phyloP scores from a whole-genome alignment of 805 yeast genomes.

The Barnettozyma siamensis region DNA sequence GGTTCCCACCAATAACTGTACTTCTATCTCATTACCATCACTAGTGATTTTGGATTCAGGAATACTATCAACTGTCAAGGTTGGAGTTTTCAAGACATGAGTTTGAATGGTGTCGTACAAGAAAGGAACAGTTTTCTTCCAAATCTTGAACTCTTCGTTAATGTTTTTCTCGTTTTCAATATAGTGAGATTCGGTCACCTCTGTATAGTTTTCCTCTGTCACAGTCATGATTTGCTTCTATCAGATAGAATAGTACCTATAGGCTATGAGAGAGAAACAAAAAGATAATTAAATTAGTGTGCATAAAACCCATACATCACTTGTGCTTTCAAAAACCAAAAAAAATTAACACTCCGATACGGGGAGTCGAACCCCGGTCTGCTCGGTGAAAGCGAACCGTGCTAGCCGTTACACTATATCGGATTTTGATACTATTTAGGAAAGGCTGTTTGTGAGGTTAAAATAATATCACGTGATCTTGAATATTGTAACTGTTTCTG shows the following conservation, averaged over 20 bases:
- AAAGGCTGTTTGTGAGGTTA: too few relatives aligned
- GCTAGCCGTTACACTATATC: conserved; percentile 81
- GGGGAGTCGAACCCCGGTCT: conserved; percentile 86
- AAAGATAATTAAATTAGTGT: too few relatives aligned
- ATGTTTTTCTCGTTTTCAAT: conserved; percentile 55
- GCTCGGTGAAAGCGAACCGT: conserved; percentile 84
- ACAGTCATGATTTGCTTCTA: too few relatives aligned
- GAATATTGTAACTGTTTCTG: too few relatives aligned
- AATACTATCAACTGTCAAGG: conserved; percentile 53
- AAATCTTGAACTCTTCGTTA: conserved; percentile 71
- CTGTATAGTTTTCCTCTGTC: neutral
- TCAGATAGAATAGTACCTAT: too few relatives aligned
- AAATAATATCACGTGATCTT: neutral
- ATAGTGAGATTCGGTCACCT: conserved; percentile 30
- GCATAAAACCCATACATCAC: conserved; percentile 1
- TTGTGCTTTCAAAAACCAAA: neutral
- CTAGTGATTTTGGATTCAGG: conserved; percentile 28
- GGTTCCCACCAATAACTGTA: conserved; percentile 44
- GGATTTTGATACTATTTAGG: conserved; percentile 31
- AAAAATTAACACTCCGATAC: conserved; percentile 52
- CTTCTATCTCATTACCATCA: conserved; percentile 28
- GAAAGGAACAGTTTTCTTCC: conserved; percentile 83
- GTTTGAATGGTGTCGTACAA: conserved; percentile 65
- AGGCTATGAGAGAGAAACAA: neutral
- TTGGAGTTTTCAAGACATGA: conserved; percentile 51